Evolutionary conservation across 805 yeast genomes (phyloP).

Genomic region (Tetrapisispora fleetii): DNA sequence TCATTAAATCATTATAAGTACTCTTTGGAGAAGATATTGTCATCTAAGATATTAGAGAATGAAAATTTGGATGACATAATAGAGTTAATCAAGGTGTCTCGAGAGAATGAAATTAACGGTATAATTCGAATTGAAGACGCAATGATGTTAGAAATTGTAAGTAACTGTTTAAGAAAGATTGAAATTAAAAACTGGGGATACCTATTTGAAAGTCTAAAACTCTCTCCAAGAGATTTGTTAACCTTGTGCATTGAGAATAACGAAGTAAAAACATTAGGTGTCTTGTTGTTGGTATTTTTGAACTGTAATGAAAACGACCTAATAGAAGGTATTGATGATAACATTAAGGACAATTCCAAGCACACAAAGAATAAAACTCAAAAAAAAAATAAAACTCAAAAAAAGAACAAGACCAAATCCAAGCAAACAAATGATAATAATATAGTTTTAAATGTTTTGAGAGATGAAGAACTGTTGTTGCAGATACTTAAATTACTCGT

Average conservation of each 20-base stretch:
- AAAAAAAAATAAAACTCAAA: background rate
- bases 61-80: slow-evolving; percentile 20
- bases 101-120: slow-evolving; percentile 4
- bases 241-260: slow-evolving; percentile 25
- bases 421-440: background rate
- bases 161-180: slow-evolving; percentile 29
- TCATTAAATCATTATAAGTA: slow-evolving; percentile 24
- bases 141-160: slow-evolving; percentile 24
- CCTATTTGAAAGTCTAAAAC: slow-evolving; percentile 18
- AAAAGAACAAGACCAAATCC: background rate
- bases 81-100: slow-evolving; percentile 14
- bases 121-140: slow-evolving; percentile 4
- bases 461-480: slow-evolving; percentile 26
- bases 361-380: background rate
- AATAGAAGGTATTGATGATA: background rate
- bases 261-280: slow-evolving; percentile 25
- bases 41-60: slow-evolving; percentile 17
- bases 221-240: slow-evolving; percentile 27
- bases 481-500: slow-evolving; percentile 23
- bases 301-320: slow-evolving; percentile 22
- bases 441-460: slow-evolving; percentile 14
- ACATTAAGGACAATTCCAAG: background rate
- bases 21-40: slow-evolving; percentile 27
- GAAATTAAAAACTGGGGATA: slow-evolving; percentile 27
- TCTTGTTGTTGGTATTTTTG: slow-evolving; percentile 24